Conservation (phyloP, 192 early-diverging fungal species). For the Coemansia sp. region DNA sequence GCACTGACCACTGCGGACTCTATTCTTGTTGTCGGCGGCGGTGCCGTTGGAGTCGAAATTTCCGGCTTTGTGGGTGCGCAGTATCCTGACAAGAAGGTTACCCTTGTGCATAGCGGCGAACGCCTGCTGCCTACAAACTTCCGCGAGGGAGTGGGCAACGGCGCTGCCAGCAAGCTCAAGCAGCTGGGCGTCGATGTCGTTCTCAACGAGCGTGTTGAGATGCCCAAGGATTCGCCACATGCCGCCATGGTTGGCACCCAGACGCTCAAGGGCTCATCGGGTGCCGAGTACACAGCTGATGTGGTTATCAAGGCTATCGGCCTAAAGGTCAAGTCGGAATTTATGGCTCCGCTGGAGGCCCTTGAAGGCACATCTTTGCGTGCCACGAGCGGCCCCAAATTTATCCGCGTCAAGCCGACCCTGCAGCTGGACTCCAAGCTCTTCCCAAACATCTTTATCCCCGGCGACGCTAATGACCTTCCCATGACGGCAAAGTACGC, state of each 20-base stretch:
- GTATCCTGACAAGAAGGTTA: conserved; percentile 47
- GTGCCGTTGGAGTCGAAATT: conserved; percentile 58
- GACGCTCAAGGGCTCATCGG: conserved; percentile 43
- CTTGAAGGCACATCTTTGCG: conserved; percentile 23
- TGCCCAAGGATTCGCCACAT: conserved; percentile 27
- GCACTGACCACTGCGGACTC: conserved; percentile 42
- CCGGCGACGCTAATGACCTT: conserved; percentile 53
- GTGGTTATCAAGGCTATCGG: conserved; percentile 55
- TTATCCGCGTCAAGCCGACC: conserved; percentile 53
- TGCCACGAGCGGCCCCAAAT: conserved; percentile 4
- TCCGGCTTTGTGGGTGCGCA: conserved; percentile 54
- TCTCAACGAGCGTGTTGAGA: conserved; percentile 50
- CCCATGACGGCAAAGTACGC: conserved; percentile 43
- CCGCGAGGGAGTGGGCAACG: conserved; percentile 39
- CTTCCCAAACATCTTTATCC: conserved; percentile 55
- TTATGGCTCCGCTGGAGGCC: conserved; percentile 38
- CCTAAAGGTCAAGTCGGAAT: conserved; percentile 48
- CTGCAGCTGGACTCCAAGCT: conserved; percentile 44
- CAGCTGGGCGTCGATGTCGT: conserved; percentile 52
- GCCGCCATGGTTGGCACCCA: conserved; percentile 15
- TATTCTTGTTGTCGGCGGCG: conserved; percentile 59
- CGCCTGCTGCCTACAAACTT: conserved; percentile 52
- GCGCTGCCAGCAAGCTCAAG: conserved; percentile 37
- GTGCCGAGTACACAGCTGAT: conserved; percentile 53
- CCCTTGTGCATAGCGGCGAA: conserved; percentile 49